Base-by-base conservation (phyloP, 257 asterid species). In the Fraxinus americana region DNA sequence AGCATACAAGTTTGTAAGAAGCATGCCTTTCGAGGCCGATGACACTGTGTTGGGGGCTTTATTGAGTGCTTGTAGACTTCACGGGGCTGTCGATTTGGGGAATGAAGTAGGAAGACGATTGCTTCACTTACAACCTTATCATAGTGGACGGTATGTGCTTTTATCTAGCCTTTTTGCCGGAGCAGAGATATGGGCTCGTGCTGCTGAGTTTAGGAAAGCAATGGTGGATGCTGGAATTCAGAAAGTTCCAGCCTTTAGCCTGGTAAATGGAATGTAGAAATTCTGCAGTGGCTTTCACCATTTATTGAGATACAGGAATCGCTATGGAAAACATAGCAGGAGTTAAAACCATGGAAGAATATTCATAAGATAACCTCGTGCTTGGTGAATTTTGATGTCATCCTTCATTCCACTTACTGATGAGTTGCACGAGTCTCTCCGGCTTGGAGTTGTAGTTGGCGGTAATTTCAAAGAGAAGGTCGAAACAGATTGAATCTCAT, bases 11-110 rank as follows among this genome's bases (percentile, higher is more conserved):
- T 87, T 89, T 63, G 79, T 94, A 75, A 74, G 52, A 70, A 88
- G 77, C 77, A 93, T 95, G 96, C 97, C 97, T 70, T 88, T 91
- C 73, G 82, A 85, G 84, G 97, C 97, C 10, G 96, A 91, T 85
- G 91, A 87, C 32, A 86, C 98, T 68, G 7, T 38, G 97, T 81
- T 87, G 75, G 97, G 97, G 35, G 97, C 96, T 54, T 90, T 95
- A 81, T 81, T 95, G 75, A 94, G 94, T 69, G 96, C 97, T 66
- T 93, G 98, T 83, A 89, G 85, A 82, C 83, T 92, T 73, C 94
- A 91, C 72, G 97, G 97, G 79, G 89, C 82, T 34, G 79, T 91
- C 32, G 92, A 90, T 70, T 71, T 92, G 85, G 97, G 92, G 67
- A 81, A 87, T 57, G 91, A 88, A 85, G 91, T 92, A 3, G 99